Base-by-base conservation (phyloP, 768 basidiomycete genomes). In the Suillus discolor region DNA sequence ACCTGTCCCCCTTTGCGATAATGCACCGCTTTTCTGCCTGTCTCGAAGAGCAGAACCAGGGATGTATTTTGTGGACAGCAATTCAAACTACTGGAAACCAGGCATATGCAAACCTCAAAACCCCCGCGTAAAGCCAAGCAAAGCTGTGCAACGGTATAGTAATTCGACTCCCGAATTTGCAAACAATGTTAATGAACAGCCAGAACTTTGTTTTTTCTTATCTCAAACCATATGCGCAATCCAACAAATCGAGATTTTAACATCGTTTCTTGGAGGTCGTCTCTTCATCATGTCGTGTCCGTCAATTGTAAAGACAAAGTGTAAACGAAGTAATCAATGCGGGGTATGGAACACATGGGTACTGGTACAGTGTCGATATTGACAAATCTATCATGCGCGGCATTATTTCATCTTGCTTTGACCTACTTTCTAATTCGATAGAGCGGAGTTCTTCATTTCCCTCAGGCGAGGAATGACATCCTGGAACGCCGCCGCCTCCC, bases 401-500 rank as follows among this genome's bases (percentile, higher is more conserved):
- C 2, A 41, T 60, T 6, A 39, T 39, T 18, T 16, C 23, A 39
- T 59, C 9, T 6, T 54, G 28, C 28, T 28, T 31, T n/a, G n/a
- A 38, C 20, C n/a, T 6, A 15, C 11, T n/a, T 25, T 6, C 25
- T 41, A 54, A 18, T 25, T 13, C 23, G 15, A 41, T 20, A 38
- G n/a, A 23, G 36, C n/a, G 5, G 41, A 31, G 15, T 25, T 41
- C 62, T 62, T 77, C 44, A 77, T 69, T n/a, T 66, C 62, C 64
- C 75, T 75, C 34, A 77, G 36, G 42, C 63, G 65, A n/a, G 72
- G 74, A 6, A 78, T 75, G n/a, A 78, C 73, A 11, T 78, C 77
- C 1, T 51, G 57, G 61, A 78, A 23, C 36, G 66, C 62, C 42
- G 62, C 71, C 61, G 75, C 74, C n/a, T 70, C 47, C 72, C 72